Percentiles rank a stretch among this genome's conserved stretches.
Conservation (phyloP, 352 stramenopile genomes). For the Phytophthora chlamydospora region DNA sequence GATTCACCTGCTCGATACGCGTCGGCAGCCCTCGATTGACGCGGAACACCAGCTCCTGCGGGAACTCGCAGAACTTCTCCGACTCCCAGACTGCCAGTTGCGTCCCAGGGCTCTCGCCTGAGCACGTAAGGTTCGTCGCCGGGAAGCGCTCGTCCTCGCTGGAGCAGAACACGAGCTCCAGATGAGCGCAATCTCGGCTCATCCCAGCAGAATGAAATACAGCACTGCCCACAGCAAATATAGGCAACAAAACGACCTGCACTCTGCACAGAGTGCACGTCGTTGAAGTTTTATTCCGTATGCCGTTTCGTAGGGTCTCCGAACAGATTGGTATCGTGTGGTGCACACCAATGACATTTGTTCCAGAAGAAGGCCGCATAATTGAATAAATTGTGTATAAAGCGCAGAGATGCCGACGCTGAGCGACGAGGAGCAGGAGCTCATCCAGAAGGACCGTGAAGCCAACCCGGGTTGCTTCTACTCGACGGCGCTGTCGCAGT, state of each 20-base stretch:
- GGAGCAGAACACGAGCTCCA: conserved; percentile 44
- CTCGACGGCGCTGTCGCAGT: conserved; percentile 79
- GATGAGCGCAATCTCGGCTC: conserved; percentile 9
- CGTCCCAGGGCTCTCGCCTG: not conserved
- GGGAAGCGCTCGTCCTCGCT: conserved; percentile 42
- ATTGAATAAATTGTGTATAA: conserved; percentile 10
- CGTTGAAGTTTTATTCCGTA: conserved; percentile 14
- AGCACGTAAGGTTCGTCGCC: conserved; percentile 21
- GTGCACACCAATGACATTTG: conserved; percentile 19
- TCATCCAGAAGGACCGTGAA: conserved; percentile 78
- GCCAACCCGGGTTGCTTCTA: conserved; percentile 83
- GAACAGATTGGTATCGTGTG: conserved; percentile 11
- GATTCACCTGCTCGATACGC: conserved; percentile 25
- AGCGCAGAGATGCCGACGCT: conserved; percentile 56
- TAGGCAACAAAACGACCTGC: conserved; percentile 9
- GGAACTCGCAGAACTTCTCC: conserved; percentile 69
- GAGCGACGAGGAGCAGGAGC: conserved; percentile 69
- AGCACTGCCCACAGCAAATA: not conserved
- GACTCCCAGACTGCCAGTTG: conserved; percentile 40
- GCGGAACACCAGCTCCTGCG: conserved; percentile 59
- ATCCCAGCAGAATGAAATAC: conserved; percentile 4
- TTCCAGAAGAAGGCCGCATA: conserved; percentile 31
- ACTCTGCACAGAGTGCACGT: conserved; percentile 18
- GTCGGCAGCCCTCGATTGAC: conserved; percentile 39
- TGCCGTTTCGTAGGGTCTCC: conserved; percentile 8